Evolutionary conservation across 23 red algal species (phyloP).

Genomic region (Agarophyton chilense): DNA sequence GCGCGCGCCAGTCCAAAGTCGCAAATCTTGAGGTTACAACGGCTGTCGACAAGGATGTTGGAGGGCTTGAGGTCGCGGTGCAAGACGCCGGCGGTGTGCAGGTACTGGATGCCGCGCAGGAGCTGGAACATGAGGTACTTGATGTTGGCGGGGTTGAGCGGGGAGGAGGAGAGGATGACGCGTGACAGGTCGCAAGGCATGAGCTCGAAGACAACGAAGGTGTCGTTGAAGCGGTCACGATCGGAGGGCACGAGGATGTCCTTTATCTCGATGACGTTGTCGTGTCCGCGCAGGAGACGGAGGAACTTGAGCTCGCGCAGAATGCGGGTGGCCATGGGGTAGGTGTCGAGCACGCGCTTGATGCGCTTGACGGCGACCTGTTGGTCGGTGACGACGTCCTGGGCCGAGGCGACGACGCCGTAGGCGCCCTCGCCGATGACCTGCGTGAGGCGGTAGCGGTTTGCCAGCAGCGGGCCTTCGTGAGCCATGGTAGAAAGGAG

Average conservation of each 20-base stretch:
- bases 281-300: constrained; percentile 80
- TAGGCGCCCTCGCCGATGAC: constrained; percentile 97
- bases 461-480: constrained; percentile 64
- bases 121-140: constrained; percentile 97
- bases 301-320: constrained; percentile 92
- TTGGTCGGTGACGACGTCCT: constrained; percentile 84
- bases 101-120: constrained; percentile 88
- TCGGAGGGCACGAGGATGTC: constrained; percentile 89
- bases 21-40: constrained; percentile 79
- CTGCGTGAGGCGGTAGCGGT: constrained; percentile 85
- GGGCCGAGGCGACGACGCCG: constrained; percentile 91
- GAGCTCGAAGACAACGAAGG: constrained; percentile 97
- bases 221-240: constrained; percentile 91
- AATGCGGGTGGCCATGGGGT: constrained; percentile 90
- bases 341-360: constrained; percentile 81
- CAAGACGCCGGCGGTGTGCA: constrained; percentile 86
- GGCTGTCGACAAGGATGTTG: constrained; percentile 88
- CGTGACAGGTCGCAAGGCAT: constrained; percentile 93
- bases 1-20: constrained; percentile 99
- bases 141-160: constrained; percentile 85
- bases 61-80: constrained; percentile 95
- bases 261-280: constrained; percentile 92
- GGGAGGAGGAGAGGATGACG: constrained; percentile 79
- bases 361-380: constrained; percentile 95
- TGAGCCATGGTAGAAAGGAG: constrained; percentile 17